phyloP scores from a whole-genome alignment of 257 asterid species.

The Echium plantagineum region DNA sequence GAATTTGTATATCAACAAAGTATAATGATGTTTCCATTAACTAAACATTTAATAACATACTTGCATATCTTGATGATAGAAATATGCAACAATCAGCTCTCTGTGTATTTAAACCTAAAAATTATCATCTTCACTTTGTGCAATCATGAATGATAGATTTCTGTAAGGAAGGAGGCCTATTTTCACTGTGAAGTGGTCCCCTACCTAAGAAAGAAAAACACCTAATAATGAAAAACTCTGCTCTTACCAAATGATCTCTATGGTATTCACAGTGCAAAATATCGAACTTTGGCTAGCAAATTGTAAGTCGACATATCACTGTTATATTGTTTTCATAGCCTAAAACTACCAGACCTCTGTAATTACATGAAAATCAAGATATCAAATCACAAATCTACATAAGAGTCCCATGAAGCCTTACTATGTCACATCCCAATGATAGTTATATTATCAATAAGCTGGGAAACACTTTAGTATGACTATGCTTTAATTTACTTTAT shows the following conservation, averaged over 20 bases:
- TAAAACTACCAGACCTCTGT: background rate
- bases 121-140: background rate
- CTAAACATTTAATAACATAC: background rate
- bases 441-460: too few relatives aligned
- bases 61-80: background rate
- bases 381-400: background rate
- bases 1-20: background rate
- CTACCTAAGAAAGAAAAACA: too few relatives aligned
- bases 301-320: background rate
- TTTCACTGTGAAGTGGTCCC: too few relatives aligned
- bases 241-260: too few relatives aligned
- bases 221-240: too few relatives aligned
- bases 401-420: too few relatives aligned
- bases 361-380: too few relatives aligned
- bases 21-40: background rate
- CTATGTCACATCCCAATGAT: background rate
- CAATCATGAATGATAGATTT: background rate
- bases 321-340: background rate
- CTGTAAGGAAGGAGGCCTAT: too few relatives aligned
- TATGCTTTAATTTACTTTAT: too few relatives aligned
- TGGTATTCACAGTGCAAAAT: too few relatives aligned
- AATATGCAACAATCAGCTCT: background rate
- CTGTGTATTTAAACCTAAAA: background rate
- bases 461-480: too few relatives aligned
- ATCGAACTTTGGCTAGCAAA: too few relatives aligned